Evolutionary conservation across 768 basidiomycete species (phyloP), one percentile per base, ranked within the genome.

Genomic region (Suillus bovinus): DNA sequence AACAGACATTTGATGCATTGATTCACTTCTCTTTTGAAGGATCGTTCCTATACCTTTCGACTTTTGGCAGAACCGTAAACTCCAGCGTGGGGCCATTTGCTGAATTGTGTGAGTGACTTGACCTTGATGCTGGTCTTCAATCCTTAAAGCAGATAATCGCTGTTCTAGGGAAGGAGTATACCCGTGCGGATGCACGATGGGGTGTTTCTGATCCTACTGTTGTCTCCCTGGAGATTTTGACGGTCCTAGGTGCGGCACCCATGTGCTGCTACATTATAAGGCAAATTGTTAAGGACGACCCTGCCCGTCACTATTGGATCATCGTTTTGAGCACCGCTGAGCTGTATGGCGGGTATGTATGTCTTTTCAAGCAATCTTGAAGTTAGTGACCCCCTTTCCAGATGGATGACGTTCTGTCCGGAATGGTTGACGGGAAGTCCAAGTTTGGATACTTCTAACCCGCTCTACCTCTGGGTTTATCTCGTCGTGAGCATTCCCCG

Each of bases 361-460:
- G 34, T 16, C 47, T 7, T 20, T 38, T 8, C 5, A 17, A 46
- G 13, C 39, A 27, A 5, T 9, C 31, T 41, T 6, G 17, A 16
- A 11, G 22, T 53, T 55, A 46, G 59, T 20, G 41, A 54, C 31
- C 47, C 33, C 17, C 57, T 14, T 17, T 41, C 1, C 63, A 88
- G 87, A 34, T 93, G 87, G 87, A 93, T 94, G 92, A 94, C 91
- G 3, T 94, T 94, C 76, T 88, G 86, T 69, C 92, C 92, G 1
- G 92, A 93, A 75, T 93, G 91, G 91, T 76, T 94, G 54, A 86
- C 83, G 1, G 90, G 89, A 22, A 89, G 84, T 68, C 85, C 86
- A 0, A 90, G 82, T 71, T 75, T 94, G 59, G 81, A 89, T 68
- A 90, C 84, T 0, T 88, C 87, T 9, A 90, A 91, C 67, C 76